A percentile compares a stretch with the other conserved stretches of the same genome.
Conservation (phyloP, 1,139 yeast species). For the Debaryomyces sp. region DNA sequence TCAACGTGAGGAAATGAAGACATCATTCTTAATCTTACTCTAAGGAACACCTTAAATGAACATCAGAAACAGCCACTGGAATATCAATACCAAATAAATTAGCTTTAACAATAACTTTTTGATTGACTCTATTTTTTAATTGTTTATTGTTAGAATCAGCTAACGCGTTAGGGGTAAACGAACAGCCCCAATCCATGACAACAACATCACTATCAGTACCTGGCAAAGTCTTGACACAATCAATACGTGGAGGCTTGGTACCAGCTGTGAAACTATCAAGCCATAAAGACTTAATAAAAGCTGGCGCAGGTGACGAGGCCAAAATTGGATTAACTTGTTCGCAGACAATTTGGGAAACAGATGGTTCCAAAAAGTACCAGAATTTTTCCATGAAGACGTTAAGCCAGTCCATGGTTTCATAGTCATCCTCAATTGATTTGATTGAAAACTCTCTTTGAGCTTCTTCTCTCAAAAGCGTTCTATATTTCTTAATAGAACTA, state of each 20-base stretch:
- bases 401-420: slow-evolving; percentile 94
- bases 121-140: slow-evolving; percentile 79
- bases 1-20: slow-evolving; percentile 89
- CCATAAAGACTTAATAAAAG: slow-evolving; percentile 79
- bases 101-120: slow-evolving; percentile 70
- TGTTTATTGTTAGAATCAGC: slow-evolving; percentile 86
- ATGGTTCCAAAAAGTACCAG: slow-evolving; percentile 91
- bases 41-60: slow-evolving; percentile 67
- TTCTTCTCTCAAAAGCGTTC: slow-evolving; percentile 71
- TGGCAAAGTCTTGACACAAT: slow-evolving; percentile 81
- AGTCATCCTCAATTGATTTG: slow-evolving; percentile 79
- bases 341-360: slow-evolving; percentile 82
- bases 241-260: slow-evolving; percentile 92
- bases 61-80: slow-evolving; percentile 63
- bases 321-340: slow-evolving; percentile 80
- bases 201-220: slow-evolving; percentile 90
- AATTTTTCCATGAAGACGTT: slow-evolving; percentile 85
- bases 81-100: slow-evolving; percentile 66
- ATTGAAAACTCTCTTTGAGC: slow-evolving; percentile 86
- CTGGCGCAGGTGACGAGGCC: slow-evolving; percentile 78
- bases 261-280: slow-evolving; percentile 89
- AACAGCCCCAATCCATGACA: slow-evolving; percentile 93
- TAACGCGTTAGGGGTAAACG: slow-evolving; percentile 87
- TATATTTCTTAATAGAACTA: slow-evolving; percentile 77
- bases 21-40: slow-evolving; percentile 89